Base-by-base conservation (phyloP, 306 rosid genomes). In the Lathyrus oleraceus region DNA sequence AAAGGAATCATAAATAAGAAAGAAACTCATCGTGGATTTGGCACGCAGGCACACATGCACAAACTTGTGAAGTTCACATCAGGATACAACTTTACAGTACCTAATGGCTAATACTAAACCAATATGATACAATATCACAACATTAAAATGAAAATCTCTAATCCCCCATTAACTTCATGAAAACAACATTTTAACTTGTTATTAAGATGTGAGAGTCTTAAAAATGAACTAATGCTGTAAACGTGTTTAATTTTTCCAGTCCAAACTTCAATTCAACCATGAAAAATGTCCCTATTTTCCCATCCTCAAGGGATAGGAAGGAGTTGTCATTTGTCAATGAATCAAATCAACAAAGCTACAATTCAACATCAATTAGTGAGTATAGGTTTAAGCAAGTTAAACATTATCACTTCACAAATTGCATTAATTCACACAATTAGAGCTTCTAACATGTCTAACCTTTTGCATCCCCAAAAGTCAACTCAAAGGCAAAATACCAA, bases 331-430 rank as follows among this genome's bases (percentile, higher is more conserved):
- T 36, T 36, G 40, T 36, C 25, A 48, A 39, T 47, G 57, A 71
- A 65, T 57, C 58, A 61, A 68, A 67, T 28, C 44, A 17, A 59
- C 28, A 48, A 14, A 4, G 23, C 19, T 42, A 75, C 17, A 47
- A 32, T 16, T 71, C 43, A 76, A 65, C 21, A 35, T 43, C 61
- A 67, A 67, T 25, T 38, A 49, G 63, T 56, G 12, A 35, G 44
- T 16, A n/a, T 8, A 62, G 10, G 71, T 65, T 74, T 52, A 28
- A 75, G 73, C 72, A 74, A 57, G 72, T 73, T 40, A 19, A 69
- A 56, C 49, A 73, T 73, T 25, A 61, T 40, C 43, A 70, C 58
- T 70, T 51, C 25, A 71, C 72, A 69, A 38, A 69, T 57, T 13
- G 44, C 72, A 58, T 23, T 57, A 67, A 64, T 65, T 66, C 60